Percentiles rank a stretch among this genome's conserved stretches.
Conservation (phyloP, 352 stramenopile genomes). For the Pythium oligandrum region DNA sequence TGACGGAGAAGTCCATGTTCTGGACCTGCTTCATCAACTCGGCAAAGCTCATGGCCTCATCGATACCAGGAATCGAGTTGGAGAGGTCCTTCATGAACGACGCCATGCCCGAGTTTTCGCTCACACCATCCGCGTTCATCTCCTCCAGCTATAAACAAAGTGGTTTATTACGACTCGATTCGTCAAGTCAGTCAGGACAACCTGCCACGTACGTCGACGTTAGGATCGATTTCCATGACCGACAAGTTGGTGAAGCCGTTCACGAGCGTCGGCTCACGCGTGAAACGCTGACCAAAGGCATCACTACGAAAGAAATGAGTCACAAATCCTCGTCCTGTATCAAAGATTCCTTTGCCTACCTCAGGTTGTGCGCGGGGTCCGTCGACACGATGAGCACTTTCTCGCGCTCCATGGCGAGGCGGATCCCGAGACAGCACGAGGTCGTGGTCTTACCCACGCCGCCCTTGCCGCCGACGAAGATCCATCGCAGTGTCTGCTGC, state of each 20-base stretch:
- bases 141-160: slow-evolving; percentile 56
- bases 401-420: slow-evolving; percentile 85
- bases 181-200: not conserved
- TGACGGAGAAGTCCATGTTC: slow-evolving; percentile 96
- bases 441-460: slow-evolving; percentile 97
- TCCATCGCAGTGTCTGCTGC: slow-evolving; percentile 89
- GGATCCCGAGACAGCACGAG: slow-evolving; percentile 96
- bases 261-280: slow-evolving; percentile 95
- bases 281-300: slow-evolving; percentile 99
- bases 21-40: slow-evolving; percentile 99
- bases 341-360: slow-evolving; percentile 22
- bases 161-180: too few relatives aligned
- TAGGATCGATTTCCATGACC: slow-evolving; percentile 98
- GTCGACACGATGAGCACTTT: slow-evolving; percentile 99
- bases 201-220: slow-evolving; percentile 56
- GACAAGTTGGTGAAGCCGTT: slow-evolving; percentile 97
- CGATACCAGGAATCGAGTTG: slow-evolving; percentile 98
- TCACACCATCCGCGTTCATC: slow-evolving; percentile 74
- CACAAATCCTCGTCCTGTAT: not conserved
- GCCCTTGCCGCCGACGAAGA: slow-evolving; percentile 95
- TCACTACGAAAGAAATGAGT: slow-evolving; percentile 59
- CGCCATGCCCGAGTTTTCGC: slow-evolving; percentile 86
- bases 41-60: slow-evolving; percentile 98
- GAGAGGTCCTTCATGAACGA: slow-evolving; percentile 97
- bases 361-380: slow-evolving; percentile 99